A percentile compares a stretch with the other conserved stretches of the same genome.
Conservation (phyloP, 2,329 filamentous ascomycete species). For the Penicillium capsulatum region DNA sequence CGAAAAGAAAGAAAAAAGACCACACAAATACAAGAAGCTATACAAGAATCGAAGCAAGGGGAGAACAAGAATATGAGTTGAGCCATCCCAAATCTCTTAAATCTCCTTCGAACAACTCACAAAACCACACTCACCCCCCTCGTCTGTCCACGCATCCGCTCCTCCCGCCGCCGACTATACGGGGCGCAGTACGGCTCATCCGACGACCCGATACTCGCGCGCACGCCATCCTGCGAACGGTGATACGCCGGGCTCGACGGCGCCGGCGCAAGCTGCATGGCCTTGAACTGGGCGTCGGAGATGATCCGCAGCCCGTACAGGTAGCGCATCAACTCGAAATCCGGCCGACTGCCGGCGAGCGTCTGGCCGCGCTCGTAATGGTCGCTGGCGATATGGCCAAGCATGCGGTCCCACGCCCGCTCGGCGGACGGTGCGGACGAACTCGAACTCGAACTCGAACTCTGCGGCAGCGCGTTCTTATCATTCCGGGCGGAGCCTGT, state of each 20-base stretch:
- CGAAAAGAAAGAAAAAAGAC: slow-evolving; percentile 4
- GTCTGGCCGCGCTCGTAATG: slow-evolving; percentile 43
- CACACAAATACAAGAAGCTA: slow-evolving; percentile 4
- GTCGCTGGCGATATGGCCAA: slow-evolving; percentile 39
- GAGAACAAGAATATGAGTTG: slow-evolving; percentile 1
- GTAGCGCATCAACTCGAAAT: slow-evolving; percentile 46
- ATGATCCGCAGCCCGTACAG: slow-evolving; percentile 43
- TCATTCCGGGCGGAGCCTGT: neutral
- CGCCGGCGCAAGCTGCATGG: slow-evolving; percentile 39
- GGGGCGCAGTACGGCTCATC: slow-evolving; percentile 40
- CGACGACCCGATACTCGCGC: slow-evolving; percentile 36
- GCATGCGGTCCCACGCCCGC: slow-evolving; percentile 40
- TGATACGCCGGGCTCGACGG: slow-evolving; percentile 37
- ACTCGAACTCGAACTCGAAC: no score
- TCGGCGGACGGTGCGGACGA: neutral
- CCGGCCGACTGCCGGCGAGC: slow-evolving; percentile 38
- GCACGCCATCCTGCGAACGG: slow-evolving; percentile 34
- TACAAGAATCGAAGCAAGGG: no score
- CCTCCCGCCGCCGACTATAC: slow-evolving; percentile 39
- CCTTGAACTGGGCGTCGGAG: slow-evolving; percentile 42
- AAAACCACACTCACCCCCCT: slow-evolving; percentile 33
- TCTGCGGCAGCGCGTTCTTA: neutral
- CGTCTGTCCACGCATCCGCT: slow-evolving; percentile 35
- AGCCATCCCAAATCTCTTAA: no score
- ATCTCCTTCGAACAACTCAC: neutral